Evolutionary conservation across 257 asterid species (phyloP), one percentile per base, ranked within the genome.

Genomic region (Linderniella brevidens): DNA sequence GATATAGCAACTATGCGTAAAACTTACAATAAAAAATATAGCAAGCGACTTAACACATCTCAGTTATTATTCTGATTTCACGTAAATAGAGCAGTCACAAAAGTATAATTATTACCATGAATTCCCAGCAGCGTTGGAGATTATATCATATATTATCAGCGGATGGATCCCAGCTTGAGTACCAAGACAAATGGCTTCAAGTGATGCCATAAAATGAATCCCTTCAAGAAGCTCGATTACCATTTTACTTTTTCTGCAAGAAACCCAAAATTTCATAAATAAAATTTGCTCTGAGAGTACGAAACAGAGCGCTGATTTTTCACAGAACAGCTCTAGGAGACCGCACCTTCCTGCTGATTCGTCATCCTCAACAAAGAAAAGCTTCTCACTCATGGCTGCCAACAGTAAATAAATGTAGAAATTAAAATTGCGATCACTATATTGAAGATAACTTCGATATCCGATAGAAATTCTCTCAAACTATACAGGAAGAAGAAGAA

Each of bases 61-160:
- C 9, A 17, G 15, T 10, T 44, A 1, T 3, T 17, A 9, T 8
- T 44, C 11, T 3, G 11, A 9, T 13, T 15, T 50, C 0, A 38
- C 48, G 17, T 19, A 41, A 52, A 46, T 48, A 54, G 35, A 55
- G 50, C 13, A 13, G 72, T 49, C 35, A 51, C 9, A 43, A 50
- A 58, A 46, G 46, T 47, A 49, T 41, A 35, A 52, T 45, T 54
- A 54, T 66, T 54, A 80, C 98, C 94, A 88, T 64, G 98, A 88
- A 64, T 73, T 88, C 72, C 98, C 98, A 62, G 98, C 98, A 45
- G 98, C 98, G 52, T 88, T 84, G 37, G 95, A 80, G 64, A 88
- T 80, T 54, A 88, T 88, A 64, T 84, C 82, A 64, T 88, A 76
- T 60, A 77, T 64, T 71, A 80, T 84, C 90, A 76, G 71, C 45